Evolutionary conservation across 805 yeast species (phyloP), one percentile per base, ranked within the genome.

Genomic region (Metschnikowia reukaufii): DNA sequence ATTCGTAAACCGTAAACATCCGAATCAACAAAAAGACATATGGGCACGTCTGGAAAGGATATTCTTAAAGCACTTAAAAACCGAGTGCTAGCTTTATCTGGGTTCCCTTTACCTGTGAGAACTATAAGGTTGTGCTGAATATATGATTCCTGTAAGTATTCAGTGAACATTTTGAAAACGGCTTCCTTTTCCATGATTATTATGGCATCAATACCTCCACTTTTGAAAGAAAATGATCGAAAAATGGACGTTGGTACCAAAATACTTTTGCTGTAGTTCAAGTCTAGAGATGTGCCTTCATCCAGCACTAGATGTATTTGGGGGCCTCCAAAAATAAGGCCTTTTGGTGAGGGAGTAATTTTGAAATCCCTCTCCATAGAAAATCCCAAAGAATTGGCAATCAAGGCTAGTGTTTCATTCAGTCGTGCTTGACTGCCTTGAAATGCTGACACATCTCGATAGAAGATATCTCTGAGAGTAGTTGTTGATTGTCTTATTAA

Each of bases 141-240:
- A 6, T 36, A n/a, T n/a, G 18, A 12, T 0, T 18, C 31, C 21
- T 49, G 51, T 3, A 62, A 20, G 37, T 51, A 52, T n/a, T 55
- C 47, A 50, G 67, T 59, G 47, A 66, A 59, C 1, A 72, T 65
- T 39, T 62, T 63, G 52, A 70, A 68, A 1, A 71, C 64, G 2
- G 77, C 75, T 35, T 72, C 77, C 49, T 72, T 72, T 46, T 72
- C 77, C 12, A 71, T 43, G 2, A 68, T 47, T 0, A 70, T 56
- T 0, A 70, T 48, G 8, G 34, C 52, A 7, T 47, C 48, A 3
- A 51, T 32, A 7, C 4, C 13, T 9, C 17, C 18, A 1, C 15
- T 18, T 4, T 30, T 16, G 12, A 12, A 6, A 3, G 39, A 6
- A 2, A 21, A 21, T 4, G 18, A 31, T 15, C 23, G 19, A 5